These are phyloP conservation scores for Sequoia sempervirens DNA, from an alignment of 75 land plant genomes.

Conservation along the genomic window DNA sequence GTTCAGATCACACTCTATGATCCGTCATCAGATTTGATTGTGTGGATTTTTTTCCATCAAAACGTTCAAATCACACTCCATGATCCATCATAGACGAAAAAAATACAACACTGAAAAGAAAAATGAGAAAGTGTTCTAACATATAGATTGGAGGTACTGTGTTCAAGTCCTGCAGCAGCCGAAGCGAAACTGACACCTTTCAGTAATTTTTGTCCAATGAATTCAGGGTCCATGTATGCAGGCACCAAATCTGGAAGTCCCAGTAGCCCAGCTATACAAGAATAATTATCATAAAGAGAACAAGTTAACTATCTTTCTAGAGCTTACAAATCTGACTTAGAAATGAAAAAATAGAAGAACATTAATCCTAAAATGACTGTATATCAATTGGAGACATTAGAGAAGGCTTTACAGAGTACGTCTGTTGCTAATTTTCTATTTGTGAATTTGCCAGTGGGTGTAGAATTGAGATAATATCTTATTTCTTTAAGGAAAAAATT, in stretches of 20 bases:
- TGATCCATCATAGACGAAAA: too few relatives aligned
- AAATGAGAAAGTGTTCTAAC: background rate
- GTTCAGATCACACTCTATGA: too few relatives aligned
- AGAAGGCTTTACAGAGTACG: background rate
- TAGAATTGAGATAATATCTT: slow-evolving; percentile 5
- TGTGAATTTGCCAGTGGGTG: slow-evolving; percentile 15
- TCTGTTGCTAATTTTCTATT: slow-evolving; percentile 8
- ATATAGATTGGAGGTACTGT: background rate
- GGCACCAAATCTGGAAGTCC: background rate
- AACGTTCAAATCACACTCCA: too few relatives aligned
- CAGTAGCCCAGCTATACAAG: background rate
- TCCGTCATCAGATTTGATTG: too few relatives aligned
- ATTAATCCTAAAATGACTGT: too few relatives aligned
- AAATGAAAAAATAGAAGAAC: too few relatives aligned
- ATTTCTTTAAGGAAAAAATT: too few relatives aligned
- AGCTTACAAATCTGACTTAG: too few relatives aligned
- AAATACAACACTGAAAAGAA: too few relatives aligned
- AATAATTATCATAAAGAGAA: background rate
- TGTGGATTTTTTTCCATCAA: too few relatives aligned
- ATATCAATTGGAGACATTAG: too few relatives aligned
- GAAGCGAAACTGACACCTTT: slow-evolving; percentile 5
- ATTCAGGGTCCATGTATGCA: background rate
- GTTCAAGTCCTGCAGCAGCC: background rate
- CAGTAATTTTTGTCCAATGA: background rate
- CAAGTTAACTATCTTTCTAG: too few relatives aligned